A percentile compares a stretch with the other conserved stretches of the same genome.
phyloP scores from a whole-genome alignment of 371 early-diverging fungal species.

The Dichotomocladium elegans region DNA sequence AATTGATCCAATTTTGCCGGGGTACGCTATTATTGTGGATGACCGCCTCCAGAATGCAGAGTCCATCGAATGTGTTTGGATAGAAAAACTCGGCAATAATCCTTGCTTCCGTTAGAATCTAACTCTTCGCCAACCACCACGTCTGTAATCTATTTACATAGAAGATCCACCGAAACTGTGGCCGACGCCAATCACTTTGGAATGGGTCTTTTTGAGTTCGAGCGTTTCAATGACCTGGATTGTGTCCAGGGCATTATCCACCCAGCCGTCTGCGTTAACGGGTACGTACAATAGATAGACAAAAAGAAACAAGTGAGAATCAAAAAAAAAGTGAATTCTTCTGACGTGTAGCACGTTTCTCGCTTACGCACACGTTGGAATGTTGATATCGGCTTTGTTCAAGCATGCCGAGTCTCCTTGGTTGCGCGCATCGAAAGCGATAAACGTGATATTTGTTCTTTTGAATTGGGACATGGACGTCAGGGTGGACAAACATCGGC shows the following conservation, averaged over 20 bases:
- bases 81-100: conserved; percentile 29
- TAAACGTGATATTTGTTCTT: conserved; percentile 17
- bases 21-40: conserved; percentile 6
- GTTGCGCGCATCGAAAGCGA: conserved; percentile 38
- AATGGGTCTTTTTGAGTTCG: conserved; percentile 15
- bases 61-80: conserved; percentile 33
- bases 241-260: conserved; percentile 40
- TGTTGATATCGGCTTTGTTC: conserved; percentile 21
- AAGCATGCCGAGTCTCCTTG: conserved; percentile 46
- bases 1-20: conserved; percentile 1
- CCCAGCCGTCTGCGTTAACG: conserved; percentile 25
- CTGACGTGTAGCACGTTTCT: no score
- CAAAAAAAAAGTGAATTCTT: conserved; percentile 33
- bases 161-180: conserved; percentile 44
- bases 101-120: conserved; percentile 27
- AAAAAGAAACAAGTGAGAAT: no score
- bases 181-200: conserved; percentile 33
- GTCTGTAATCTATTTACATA: conserved; percentile 21
- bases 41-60: conserved; percentile 35
- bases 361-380: conserved; percentile 8
- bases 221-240: conserved; percentile 29
- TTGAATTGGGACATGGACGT: conserved; percentile 16
- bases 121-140: background rate
- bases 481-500: conserved; percentile 6
- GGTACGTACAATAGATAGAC: background rate